Evolutionary conservation across 2,329 filamentous ascomycete species (phyloP), one percentile per base, ranked within the genome.

Genomic region (Tolypocladium ovalisporum): DNA sequence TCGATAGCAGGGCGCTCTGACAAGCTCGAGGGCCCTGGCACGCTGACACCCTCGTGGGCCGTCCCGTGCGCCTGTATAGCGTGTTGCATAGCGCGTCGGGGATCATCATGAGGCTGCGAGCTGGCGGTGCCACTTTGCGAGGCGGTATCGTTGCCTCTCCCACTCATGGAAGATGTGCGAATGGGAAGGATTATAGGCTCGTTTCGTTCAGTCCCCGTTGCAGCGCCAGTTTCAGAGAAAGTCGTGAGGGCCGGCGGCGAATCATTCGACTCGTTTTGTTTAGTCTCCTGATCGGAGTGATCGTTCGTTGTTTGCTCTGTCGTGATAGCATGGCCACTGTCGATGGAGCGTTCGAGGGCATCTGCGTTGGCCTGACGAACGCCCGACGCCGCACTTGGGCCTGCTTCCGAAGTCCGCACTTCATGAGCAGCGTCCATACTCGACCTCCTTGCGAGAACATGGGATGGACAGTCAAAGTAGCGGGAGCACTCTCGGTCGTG

Each of bases 391-490:
- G 47, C 44, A 37, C 56, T 42, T 42, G 58, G 55, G 56, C 55
- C 56, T 27, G 39, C 53, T 37, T 52, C 49, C 57, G 60, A 22
- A 13, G 57, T 53, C 52, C 53, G 58, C 42, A 49, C 54, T 47
- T 58, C 56, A 8, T 61, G 62, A 15, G 62, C 61, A 39, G 64
- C 62, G 58, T 67, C 66, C 29, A 62, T 57, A 40, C 72, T 24
- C 22, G 29, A 72, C 24, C 70, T 58, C 34, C 77, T 71, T 62
- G 74, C 73, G 52, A 76, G 62, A 22, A 68, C 60, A 57, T 80
- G 78, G 4, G 75, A 73, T 36, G 77, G 78, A 49, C 77, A 79
- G 66, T 80, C 78, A 57, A 77, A 73, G 64, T 71, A 80, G 52
- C 71, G 72, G 13, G 71, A 71, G 63, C 77, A 79, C 64, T 79